Conservation (phyloP, 345 rosid species). For the Sisymbrium altissimum region DNA sequence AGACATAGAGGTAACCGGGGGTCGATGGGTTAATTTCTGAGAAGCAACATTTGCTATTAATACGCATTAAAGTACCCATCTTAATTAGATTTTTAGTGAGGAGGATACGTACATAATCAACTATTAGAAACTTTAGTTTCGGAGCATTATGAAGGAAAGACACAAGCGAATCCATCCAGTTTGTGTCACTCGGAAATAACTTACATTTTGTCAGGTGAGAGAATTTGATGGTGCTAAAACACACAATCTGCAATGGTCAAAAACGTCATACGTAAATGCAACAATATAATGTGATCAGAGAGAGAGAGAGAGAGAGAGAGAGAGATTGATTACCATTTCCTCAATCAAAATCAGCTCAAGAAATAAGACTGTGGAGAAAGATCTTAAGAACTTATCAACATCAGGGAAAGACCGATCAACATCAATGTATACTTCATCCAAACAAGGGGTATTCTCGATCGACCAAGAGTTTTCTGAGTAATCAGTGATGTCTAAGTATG, state of each 20-base stretch:
- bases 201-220: background rate
- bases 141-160: too few species aligned
- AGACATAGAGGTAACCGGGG: too few species aligned
- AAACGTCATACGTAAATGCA: background rate
- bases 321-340: background rate
- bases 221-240: background rate
- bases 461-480: background rate
- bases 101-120: too few species aligned
- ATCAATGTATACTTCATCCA: background rate
- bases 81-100: too few species aligned
- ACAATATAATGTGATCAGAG: background rate
- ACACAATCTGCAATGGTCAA: background rate
- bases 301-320: background rate
- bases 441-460: background rate
- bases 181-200: too few species aligned
- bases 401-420: background rate
- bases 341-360: background rate
- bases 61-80: too few species aligned
- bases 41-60: too few species aligned
- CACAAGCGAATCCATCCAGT: too few species aligned
- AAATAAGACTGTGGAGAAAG: background rate
- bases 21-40: too few species aligned
- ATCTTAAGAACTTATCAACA: background rate
- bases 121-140: too few species aligned
- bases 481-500: background rate